Evolutionary conservation across 352 stramenopile genomes (phyloP).

Genomic region (Globisporangium rhizosaccharum): DNA sequence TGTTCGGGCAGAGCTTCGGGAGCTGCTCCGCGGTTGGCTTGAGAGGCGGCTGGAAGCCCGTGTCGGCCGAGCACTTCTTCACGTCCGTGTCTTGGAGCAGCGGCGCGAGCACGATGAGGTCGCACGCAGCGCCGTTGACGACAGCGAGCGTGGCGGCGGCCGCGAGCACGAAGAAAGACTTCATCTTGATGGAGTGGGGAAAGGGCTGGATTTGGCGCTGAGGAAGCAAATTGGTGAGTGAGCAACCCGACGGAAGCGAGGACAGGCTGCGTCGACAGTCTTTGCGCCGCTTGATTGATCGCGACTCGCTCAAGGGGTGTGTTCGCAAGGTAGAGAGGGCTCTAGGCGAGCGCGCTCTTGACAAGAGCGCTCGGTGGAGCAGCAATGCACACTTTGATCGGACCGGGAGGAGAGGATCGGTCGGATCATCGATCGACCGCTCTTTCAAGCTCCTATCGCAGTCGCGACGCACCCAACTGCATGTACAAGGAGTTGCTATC

Average conservation of each 20-base stretch:
- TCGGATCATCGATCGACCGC: no score
- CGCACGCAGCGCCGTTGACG: slow-evolving; percentile 2
- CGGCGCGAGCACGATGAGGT: neutral
- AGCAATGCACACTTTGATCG: no score
- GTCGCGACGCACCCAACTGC: no score
- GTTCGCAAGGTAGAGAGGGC: no score
- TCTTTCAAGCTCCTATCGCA: no score
- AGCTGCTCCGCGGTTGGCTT: neutral
- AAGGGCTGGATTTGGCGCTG: slow-evolving; percentile 22
- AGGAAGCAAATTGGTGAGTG: slow-evolving; percentile 30
- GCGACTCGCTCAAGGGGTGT: no score
- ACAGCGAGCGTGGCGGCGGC: slow-evolving; percentile 1
- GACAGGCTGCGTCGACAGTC: no score
- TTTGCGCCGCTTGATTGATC: no score
- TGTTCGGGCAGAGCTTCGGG: slow-evolving; percentile 1
- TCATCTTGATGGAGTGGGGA: slow-evolving; percentile 6
- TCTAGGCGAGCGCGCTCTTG: no score
- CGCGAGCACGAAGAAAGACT: slow-evolving; percentile 11
- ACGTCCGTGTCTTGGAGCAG: neutral
- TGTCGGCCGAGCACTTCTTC: neutral
- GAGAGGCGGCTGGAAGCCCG: neutral
- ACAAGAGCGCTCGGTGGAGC: no score
- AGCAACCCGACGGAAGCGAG: slow-evolving; percentile 1
- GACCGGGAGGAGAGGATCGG: no score
- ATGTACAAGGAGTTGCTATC: no score